Evolutionary conservation across 2,329 filamentous ascomycete genomes (phyloP).

Genomic region (Xylaria sp.): DNA sequence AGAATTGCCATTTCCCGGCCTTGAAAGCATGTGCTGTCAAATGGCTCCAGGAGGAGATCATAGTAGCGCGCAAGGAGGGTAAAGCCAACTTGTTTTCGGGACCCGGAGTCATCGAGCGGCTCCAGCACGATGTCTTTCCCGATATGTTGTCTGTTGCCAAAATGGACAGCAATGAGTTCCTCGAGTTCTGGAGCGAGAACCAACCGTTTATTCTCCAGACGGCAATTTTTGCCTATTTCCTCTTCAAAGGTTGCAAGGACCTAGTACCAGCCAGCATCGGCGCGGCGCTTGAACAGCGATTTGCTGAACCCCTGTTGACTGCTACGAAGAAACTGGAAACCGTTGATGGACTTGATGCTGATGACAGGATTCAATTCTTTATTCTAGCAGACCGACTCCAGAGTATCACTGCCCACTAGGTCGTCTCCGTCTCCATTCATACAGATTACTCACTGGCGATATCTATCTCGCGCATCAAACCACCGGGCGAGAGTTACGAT

Average conservation of each 20-base stretch:
- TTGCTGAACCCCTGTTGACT: slow-evolving; percentile 48
- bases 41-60: slow-evolving; percentile 60
- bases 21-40: slow-evolving; percentile 58
- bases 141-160: slow-evolving; percentile 45
- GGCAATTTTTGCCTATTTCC: slow-evolving; percentile 55
- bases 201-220: slow-evolving; percentile 53
- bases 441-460: not conserved
- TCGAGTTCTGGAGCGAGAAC: slow-evolving; percentile 48
- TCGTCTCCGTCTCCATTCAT: not conserved
- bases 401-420: slow-evolving; percentile 29
- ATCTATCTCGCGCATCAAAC: not conserved
- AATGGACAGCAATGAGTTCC: slow-evolving; percentile 38
- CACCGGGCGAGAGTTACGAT: not conserved
- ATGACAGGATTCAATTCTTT: slow-evolving; percentile 37
- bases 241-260: slow-evolving; percentile 43
- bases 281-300: slow-evolving; percentile 53
- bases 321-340: slow-evolving; percentile 34
- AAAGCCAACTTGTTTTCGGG: slow-evolving; percentile 42
- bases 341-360: slow-evolving; percentile 31
- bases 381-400: slow-evolving; percentile 41
- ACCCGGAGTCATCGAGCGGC: slow-evolving; percentile 50
- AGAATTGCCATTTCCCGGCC: slow-evolving; percentile 59
- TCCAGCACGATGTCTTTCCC: slow-evolving; percentile 59
- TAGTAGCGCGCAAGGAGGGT: slow-evolving; percentile 37
- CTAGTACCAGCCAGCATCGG: slow-evolving; percentile 53